Evolutionary conservation across 371 early-diverging fungal species (phyloP), one percentile per base, ranked within the genome.

Genomic region (Zychaea mexicana): DNA sequence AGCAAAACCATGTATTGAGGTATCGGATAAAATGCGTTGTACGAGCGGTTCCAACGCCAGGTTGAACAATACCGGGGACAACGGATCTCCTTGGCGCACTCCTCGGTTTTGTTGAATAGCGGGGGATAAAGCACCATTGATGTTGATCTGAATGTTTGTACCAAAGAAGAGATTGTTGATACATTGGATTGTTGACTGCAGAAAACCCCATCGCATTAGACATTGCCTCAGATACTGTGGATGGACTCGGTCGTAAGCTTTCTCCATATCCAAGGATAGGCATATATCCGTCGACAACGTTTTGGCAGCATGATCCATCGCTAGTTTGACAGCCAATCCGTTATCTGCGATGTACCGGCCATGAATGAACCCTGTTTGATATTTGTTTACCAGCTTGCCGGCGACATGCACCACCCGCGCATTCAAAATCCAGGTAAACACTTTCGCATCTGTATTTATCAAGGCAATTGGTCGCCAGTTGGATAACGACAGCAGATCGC

Each of bases 401-500:
- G 19, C 22, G 1, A 24, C 10, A 26, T 12, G 0, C 6, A 28
- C n/a, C 22, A 61, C 1, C n/a, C 66, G 45, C 3, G 33, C 65
- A 5, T 61, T 60, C 4, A 70, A 33, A 9, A 54, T n/a, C 30
- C 49, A 39, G 13, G 61, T 66, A 52, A 66, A 66, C 13, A 61
- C 12, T 47, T 66, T 66, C 2, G 66, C 66, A 21, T 66, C 61
- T 3, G 27, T 32, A 47, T 66, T 66, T 15, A 66, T 66, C 12
- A 66, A 45, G 1, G 66, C 61, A 0, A 74, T 60, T 10, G 71
- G 75, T 10, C 71, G 33, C 70, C 75, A 74, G 59, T 71, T 74
- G 1, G 56, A 45, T 7, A 74, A 46, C 2, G 12, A 32, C 2
- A 19, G 17, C 0, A 47, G 17, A 21, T 65, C 66, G 2, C 67